A percentile compares a stretch with the other conserved stretches of the same genome.
phyloP scores from a whole-genome alignment of 2,329 filamentous ascomycete species.

The Hirsutella rhossiliensis region DNA sequence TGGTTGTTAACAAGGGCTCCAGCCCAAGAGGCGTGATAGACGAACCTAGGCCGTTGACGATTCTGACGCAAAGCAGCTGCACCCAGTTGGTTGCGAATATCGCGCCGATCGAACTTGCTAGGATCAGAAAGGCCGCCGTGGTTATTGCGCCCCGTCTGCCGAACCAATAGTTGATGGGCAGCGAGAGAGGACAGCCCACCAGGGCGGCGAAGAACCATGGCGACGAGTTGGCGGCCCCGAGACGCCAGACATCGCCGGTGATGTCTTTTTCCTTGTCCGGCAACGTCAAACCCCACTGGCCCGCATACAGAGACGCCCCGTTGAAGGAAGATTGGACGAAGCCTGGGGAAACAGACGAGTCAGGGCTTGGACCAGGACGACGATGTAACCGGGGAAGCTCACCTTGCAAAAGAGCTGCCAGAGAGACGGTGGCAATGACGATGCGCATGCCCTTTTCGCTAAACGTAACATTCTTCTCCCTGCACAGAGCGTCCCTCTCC shows the following conservation, averaged over 20 bases:
- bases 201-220: slow-evolving; percentile 27
- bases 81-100: slow-evolving; percentile 21
- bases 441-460: slow-evolving; percentile 25
- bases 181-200: slow-evolving; percentile 24
- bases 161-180: slow-evolving; percentile 27
- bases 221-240: slow-evolving; percentile 26
- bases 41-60: slow-evolving; percentile 26
- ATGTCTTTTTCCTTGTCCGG: neutral
- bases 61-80: slow-evolving; percentile 20
- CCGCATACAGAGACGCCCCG: slow-evolving; percentile 22
- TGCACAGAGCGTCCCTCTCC: slow-evolving; percentile 24
- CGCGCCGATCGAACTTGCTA: slow-evolving; percentile 25
- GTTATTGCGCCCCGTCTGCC: slow-evolving; percentile 27
- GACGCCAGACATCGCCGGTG: slow-evolving; percentile 19
- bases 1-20: neutral
- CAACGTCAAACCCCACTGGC: slow-evolving; percentile 8
- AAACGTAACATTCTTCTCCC: slow-evolving; percentile 25
- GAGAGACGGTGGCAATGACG: slow-evolving; percentile 29
- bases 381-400: neutral
- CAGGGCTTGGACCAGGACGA: neutral
- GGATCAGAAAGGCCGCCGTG: slow-evolving; percentile 24
- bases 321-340: slow-evolving; percentile 33
- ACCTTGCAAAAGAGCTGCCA: slow-evolving; percentile 29
- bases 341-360: slow-evolving; percentile 10
- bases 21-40: neutral